Conservation (phyloP, 78 protist species). For the Emiliania huxleyi region DNA sequence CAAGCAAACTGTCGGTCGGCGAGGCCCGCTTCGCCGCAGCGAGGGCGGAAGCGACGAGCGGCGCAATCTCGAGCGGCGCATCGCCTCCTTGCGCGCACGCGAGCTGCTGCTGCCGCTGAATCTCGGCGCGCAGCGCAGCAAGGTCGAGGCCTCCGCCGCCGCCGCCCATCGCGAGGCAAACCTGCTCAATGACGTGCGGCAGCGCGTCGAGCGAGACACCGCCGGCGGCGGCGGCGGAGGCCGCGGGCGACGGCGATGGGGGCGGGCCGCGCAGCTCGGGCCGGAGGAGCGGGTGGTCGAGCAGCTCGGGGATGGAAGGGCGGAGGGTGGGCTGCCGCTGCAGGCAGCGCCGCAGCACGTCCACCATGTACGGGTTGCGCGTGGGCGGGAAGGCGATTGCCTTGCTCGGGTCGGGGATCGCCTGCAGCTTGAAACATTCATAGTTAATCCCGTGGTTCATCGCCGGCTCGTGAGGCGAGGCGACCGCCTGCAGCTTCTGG, state of each 20-base stretch:
- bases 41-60: not conserved
- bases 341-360: slow-evolving; percentile 70
- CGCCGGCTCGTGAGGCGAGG: too few species aligned
- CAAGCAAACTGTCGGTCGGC: not conserved
- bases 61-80: not conserved
- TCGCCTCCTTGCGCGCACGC: not conserved
- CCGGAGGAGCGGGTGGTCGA: slow-evolving; percentile 71
- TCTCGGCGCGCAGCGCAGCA: not conserved
- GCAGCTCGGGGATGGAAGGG: slow-evolving; percentile 64
- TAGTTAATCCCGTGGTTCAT: too few species aligned
- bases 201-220: not conserved
- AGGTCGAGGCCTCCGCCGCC: not conserved
- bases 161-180: not conserved
- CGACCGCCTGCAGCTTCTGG: slow-evolving; percentile 66
- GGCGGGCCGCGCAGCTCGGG: not conserved
- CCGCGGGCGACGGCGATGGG: not conserved
- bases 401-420: slow-evolving; percentile 58
- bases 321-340: slow-evolving; percentile 63
- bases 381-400: slow-evolving; percentile 51
- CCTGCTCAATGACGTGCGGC: not conserved
- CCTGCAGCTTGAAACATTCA: slow-evolving; percentile 57
- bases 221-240: not conserved
- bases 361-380: slow-evolving; percentile 46
- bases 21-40: not conserved
- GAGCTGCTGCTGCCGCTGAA: not conserved